Conservation (phyloP, 805 yeast species). For the Tetrapisispora nanseiensis region DNA sequence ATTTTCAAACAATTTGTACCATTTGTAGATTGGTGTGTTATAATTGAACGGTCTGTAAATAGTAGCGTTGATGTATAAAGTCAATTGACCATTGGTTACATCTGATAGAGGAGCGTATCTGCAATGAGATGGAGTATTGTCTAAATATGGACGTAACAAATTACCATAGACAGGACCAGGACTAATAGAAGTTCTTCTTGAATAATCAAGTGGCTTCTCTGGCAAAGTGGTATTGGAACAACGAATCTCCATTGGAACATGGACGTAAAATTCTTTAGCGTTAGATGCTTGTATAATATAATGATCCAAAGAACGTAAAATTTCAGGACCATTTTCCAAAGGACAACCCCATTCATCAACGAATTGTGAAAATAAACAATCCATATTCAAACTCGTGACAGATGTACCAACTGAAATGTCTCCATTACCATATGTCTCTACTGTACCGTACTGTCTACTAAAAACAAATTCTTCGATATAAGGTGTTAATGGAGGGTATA, state of each 20-base stretch:
- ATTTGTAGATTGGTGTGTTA: slow-evolving; percentile 60
- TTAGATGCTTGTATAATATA: slow-evolving; percentile 52
- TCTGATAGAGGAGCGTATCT: slow-evolving; percentile 40
- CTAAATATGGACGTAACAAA: slow-evolving; percentile 68
- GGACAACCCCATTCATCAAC: slow-evolving; percentile 99
- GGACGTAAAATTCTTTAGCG: slow-evolving; percentile 65
- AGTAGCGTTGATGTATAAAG: slow-evolving; percentile 84
- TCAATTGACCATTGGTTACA: slow-evolving; percentile 61
- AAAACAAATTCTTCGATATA: slow-evolving; percentile 77
- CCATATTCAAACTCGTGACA: slow-evolving; percentile 87
- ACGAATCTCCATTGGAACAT: slow-evolving; percentile 91
- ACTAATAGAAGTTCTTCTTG: slow-evolving; percentile 40
- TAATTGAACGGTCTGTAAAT: slow-evolving; percentile 89
- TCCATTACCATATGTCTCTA: slow-evolving; percentile 34
- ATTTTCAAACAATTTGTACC: slow-evolving; percentile 80
- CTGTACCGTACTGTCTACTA: slow-evolving; percentile 73
- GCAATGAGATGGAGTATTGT: slow-evolving; percentile 57
- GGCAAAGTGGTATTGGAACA: slow-evolving; percentile 72
- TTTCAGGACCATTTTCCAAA: slow-evolving; percentile 62
- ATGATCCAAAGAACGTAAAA: slow-evolving; percentile 52
- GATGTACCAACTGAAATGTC: slow-evolving; percentile 66
- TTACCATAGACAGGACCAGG: slow-evolving; percentile 84
- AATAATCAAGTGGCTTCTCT: slow-evolving; percentile 36
- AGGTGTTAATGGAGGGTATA: slow-evolving; percentile 74
- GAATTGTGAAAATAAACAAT: slow-evolving; percentile 86